A percentile compares a stretch with the other conserved stretches of the same genome.
These are phyloP conservation scores for Thuidium tamariscinum DNA, from an alignment of 225 moss, liverwort and hornwort genomes.

Conservation along the genomic window DNA sequence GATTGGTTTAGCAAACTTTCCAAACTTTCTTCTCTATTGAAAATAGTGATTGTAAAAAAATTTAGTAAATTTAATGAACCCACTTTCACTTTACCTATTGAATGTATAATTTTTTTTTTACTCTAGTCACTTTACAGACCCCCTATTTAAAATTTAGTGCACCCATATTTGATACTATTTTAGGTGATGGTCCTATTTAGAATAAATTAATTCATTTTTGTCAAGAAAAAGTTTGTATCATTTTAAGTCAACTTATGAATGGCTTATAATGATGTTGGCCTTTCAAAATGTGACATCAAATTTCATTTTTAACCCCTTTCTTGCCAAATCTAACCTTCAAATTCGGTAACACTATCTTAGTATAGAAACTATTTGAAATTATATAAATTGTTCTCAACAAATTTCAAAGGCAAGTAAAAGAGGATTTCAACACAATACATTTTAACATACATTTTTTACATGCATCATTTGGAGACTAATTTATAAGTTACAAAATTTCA, in stretches of 20 bases:
- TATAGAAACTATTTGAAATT: background rate
- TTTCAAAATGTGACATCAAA: background rate
- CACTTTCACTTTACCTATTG: no score
- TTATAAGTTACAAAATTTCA: background rate
- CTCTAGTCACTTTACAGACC: no score
- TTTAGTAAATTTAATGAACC: no score
- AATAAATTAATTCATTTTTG: background rate
- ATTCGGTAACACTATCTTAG: fast-evolving
- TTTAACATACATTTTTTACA: no score
- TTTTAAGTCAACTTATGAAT: background rate
- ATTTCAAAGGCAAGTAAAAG: background rate
- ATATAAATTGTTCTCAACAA: background rate
- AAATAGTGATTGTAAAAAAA: no score
- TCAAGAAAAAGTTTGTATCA: fast-evolving
- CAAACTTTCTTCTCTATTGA: no score
- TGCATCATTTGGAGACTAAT: background rate
- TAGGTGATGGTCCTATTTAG: fast-evolving
- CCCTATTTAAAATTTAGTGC: no score
- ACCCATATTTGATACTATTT: fast-evolving
- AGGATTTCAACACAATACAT: background rate
- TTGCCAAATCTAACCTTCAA: background rate
- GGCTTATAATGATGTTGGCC: background rate
- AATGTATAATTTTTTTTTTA: no score
- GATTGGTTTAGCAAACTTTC: no score
- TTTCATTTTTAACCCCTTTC: fast-evolving